Percentiles rank a stretch among this genome's conserved stretches.
These are phyloP conservation scores for Arthrobotrys conoides DNA, from an alignment of 2,329 filamentous ascomycete genomes.

Conservation along the genomic window DNA sequence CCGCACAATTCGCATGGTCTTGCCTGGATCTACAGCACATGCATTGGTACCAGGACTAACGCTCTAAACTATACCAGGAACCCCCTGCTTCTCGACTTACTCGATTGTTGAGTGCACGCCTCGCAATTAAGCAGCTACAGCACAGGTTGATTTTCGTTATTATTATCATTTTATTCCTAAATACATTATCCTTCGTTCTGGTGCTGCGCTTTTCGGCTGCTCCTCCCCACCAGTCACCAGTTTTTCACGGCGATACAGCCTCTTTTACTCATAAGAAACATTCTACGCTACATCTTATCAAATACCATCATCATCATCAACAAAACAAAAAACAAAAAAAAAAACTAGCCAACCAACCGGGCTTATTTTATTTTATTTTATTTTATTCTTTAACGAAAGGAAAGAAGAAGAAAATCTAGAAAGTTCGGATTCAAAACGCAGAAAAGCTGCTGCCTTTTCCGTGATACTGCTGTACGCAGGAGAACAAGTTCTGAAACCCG, in stretches of 20 bases:
- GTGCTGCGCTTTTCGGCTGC: conserved; percentile 41
- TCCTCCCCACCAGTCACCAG: conserved; percentile 37
- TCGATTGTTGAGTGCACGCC: conserved; percentile 53
- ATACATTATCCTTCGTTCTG: conserved; percentile 18
- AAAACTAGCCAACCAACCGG: not conserved
- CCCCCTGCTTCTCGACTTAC: conserved; percentile 49
- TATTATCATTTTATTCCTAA: conserved; percentile 43
- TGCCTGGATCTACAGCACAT: conserved; percentile 56
- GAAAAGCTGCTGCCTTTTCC: conserved; percentile 60
- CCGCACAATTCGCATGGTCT: conserved; percentile 46
- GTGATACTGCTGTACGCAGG: conserved; percentile 55
- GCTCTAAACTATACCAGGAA: conserved; percentile 54
- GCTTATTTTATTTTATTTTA: conserved; percentile 5
- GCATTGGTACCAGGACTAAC: conserved; percentile 57
- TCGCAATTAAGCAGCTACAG: conserved; percentile 45
- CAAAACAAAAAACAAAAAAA: no score
- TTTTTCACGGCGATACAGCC: conserved; percentile 34
- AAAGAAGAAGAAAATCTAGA: not conserved
- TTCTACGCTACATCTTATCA: conserved; percentile 54
- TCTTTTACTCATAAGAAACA: conserved; percentile 35
- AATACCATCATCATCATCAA: conserved; percentile 41
- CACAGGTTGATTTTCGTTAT: conserved; percentile 37
- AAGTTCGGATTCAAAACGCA: conserved; percentile 41
- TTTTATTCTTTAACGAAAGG: not conserved
- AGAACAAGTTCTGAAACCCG: conserved; percentile 55